Base-by-base conservation (phyloP, 345 rosid genomes). In the Salix brachista region DNA sequence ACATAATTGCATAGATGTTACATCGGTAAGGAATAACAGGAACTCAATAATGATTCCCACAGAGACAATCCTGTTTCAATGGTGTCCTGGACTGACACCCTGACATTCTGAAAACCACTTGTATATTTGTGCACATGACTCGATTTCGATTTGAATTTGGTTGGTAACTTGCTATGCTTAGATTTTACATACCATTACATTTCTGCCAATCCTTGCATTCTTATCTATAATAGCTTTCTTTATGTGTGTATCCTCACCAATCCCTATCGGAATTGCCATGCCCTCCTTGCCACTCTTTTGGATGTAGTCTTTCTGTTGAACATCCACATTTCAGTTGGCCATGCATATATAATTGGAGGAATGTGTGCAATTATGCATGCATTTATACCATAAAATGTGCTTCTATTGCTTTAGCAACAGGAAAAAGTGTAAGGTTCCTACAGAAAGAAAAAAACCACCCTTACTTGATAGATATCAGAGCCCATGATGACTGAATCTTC, bases 401-500 rank as follows among this genome's bases (percentile, higher is more conserved):
- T 52, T 17, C 6, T 52, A 19, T 52, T 52, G n/a, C 58, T 52
- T 52, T 52, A 18, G 58, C n/a, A 52, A 52, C 21, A 42, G 5
- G 12, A 71, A 71, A 54, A 52, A 17, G 58, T 19, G 21, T 17
- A 58, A 42, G 30, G 37, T n/a, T 8, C 11, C 3, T 46, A 6
- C 11, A 41, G 9, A 41, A 41, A 41, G 9, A 41, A 4, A 34
- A 6, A 21, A 58, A 62, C 28, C 17, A 44, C 50, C 41, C 86
- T 83, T 85, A 92, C 98, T 86, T 89, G 88, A 80, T 94, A 90
- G 21, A 86, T 36, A 77, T 94, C 94, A 60, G 92, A 86, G 54
- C 98, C 97, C 84, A 92, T 71, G 80, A 94, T 92, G 58, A 92
- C 78, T 2, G 98, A 89, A 79, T 94, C 94, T 81, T 91, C 94